Conservation (phyloP, 176 grass and related monocot species). For the Poa annua region DNA sequence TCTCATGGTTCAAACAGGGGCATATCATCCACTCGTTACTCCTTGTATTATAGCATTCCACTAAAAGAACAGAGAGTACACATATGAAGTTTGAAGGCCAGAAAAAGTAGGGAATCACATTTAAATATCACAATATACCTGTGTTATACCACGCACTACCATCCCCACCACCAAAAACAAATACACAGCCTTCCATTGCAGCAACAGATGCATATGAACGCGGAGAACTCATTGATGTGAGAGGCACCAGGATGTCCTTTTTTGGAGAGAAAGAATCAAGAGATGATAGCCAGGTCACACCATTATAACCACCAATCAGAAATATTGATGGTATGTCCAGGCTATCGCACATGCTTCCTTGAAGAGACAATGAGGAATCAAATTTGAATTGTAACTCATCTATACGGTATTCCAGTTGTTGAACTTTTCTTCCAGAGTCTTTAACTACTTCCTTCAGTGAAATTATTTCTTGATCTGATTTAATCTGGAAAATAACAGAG, state of each 20-base stretch:
- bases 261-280: conserved; percentile 75
- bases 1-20: conserved; percentile 67
- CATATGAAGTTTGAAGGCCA: conserved; percentile 32
- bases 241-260: conserved; percentile 55
- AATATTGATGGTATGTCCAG: conserved; percentile 51
- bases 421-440: conserved; percentile 65
- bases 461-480: conserved; percentile 74
- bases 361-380: conserved; percentile 53
- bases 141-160: conserved; percentile 56
- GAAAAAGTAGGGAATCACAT: conserved; percentile 24
- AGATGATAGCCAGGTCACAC: conserved; percentile 73
- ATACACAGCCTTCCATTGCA: conserved; percentile 64
- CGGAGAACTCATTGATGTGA: conserved; percentile 64
- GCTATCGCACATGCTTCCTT: conserved; percentile 35
- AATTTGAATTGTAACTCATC: conserved; percentile 69
- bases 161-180: conserved; percentile 81
- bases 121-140: conserved; percentile 43
- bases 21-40: conserved; percentile 74
- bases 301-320: conserved; percentile 87
- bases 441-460: conserved; percentile 57
- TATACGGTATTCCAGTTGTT: conserved; percentile 62
- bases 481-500: conserved; percentile 55
- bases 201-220: conserved; percentile 79
- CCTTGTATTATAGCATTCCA: conserved; percentile 82
- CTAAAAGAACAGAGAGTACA: conserved; percentile 41